Base-by-base conservation (phyloP, 352 stramenopile species). In the Elongisporangium prolatum region DNA sequence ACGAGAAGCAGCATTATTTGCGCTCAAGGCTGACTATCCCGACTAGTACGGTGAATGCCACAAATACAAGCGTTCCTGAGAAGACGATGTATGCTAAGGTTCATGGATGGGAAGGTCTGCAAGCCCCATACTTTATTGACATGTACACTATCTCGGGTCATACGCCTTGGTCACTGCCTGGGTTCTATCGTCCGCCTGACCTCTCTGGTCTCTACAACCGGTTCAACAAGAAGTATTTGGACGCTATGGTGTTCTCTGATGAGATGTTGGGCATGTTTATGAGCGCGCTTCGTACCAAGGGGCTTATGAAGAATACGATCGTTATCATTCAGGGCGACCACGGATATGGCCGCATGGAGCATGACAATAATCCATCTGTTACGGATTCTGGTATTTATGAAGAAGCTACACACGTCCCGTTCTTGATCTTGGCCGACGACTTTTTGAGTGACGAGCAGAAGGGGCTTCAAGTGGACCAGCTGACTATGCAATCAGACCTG, bases 91-190 rank as follows among this genome's bases (percentile, higher is more conserved):
- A 40, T 40, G 9, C 28, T 14, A 40, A 40, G 28, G 47, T 77
- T 28, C 59, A 60, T 4, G 76, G 72, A 7, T 86, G 76, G 76
- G 76, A 85, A 72, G 77, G 77, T 4, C 69, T 88, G 24, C 72
- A 77, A 48, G 72, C 72, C 56, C 81, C 81, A 59, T 89, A 77
- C 56, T 91, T 91, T 64, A 88, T 91, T 48, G 71, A 91, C 56
- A 87, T 88, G 74, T 89, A 91, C 67, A 85, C 68, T 56, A 90
- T 88, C 64, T 79, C 81, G 57, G 88, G 76, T 62, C 78, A 89
- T 61, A 85, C 84, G 55, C 80, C 80, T 47, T 88, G 76, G 77
- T 65, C 66, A 13, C 47, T 87, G 13, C 77, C 80, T 7, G 50
- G 67, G 20, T 77, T 72, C 40, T 90, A 84, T 63, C 37, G 72